These are phyloP conservation scores for Penicillium robsamsonii DNA, from an alignment of 495 filamentous ascomycete species.

Conservation along the genomic window DNA sequence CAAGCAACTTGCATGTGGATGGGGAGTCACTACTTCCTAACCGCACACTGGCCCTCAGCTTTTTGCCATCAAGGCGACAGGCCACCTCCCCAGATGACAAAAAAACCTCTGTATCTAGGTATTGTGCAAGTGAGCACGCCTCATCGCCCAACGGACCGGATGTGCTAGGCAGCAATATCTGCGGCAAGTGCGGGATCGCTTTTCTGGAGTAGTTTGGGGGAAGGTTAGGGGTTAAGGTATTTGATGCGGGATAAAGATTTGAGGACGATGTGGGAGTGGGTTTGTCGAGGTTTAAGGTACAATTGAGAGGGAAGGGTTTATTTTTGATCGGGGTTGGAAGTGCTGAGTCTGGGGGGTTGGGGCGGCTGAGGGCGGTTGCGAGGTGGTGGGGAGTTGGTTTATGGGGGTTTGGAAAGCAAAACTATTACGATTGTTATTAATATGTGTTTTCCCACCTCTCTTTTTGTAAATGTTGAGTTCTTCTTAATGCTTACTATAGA, in stretches of 20 bases:
- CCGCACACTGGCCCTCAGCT: no score
- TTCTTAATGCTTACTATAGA: conserved; percentile 46
- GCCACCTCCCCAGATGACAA: conserved; percentile 50
- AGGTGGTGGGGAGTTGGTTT: conserved; percentile 67
- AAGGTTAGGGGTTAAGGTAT: conserved; percentile 68
- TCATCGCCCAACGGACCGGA: no score
- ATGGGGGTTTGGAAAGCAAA: conserved; percentile 57
- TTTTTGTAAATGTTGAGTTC: background rate
- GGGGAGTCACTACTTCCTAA: no score
- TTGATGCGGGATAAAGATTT: conserved; percentile 72
- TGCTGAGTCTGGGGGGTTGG: conserved; percentile 61
- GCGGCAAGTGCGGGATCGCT: conserved; percentile 36
- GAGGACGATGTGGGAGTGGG: conserved; percentile 53
- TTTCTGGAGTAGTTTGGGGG: conserved; percentile 41
- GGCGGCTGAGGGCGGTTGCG: conserved; percentile 68
- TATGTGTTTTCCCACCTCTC: conserved; percentile 32
- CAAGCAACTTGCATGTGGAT: no score
- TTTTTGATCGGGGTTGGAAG: conserved; percentile 86
- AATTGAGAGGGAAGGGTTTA: conserved; percentile 58
- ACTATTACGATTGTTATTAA: conserved; percentile 65
- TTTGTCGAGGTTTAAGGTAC: conserved; percentile 71
- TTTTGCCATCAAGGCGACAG: no score
- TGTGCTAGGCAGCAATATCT: conserved; percentile 51
- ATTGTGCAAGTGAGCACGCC: no score
- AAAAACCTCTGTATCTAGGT: conserved; percentile 55